Percentiles rank a stretch among this genome's conserved stretches.
Evolutionary conservation across 352 stramenopile species (phyloP).

Genomic region (Phytopythium chamaehyphon): DNA sequence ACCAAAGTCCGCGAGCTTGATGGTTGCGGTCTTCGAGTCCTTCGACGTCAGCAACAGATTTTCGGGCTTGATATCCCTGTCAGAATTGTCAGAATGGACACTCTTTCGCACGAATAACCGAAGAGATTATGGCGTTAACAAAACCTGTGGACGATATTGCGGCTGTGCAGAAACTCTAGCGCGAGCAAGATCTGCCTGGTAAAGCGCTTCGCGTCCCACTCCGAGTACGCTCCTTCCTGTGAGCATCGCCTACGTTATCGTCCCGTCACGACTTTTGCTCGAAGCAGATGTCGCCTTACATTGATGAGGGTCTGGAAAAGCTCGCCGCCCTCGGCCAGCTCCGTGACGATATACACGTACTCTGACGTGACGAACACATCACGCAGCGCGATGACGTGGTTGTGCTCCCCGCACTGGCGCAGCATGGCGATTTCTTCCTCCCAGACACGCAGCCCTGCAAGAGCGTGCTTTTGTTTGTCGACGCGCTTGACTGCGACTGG

Average conservation of each 20-base stretch:
- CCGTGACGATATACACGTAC: constrained; percentile 56
- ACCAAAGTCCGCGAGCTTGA: constrained; percentile 86
- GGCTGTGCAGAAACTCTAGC: constrained; percentile 62
- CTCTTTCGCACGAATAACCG: too few species aligned
- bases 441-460: constrained; percentile 18
- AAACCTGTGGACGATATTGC: constrained; percentile 69
- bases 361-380: constrained; percentile 44
- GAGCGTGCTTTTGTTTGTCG: constrained; percentile 24
- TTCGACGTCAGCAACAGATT: constrained; percentile 79
- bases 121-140: background rate
- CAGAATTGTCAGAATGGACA: constrained; percentile 14
- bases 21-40: constrained; percentile 55
- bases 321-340: constrained; percentile 53
- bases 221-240: constrained; percentile 67
- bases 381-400: constrained; percentile 52
- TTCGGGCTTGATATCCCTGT: constrained; percentile 77
- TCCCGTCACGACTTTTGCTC: background rate
- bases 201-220: constrained; percentile 59
- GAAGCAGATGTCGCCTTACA: constrained; percentile 6
- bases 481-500: constrained; percentile 63
- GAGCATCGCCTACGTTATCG: background rate
- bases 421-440: constrained; percentile 47
- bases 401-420: constrained; percentile 40
- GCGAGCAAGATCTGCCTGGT: constrained; percentile 46
- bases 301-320: constrained; percentile 70